Evolutionary conservation across 495 filamentous ascomycete genomes (phyloP), one percentile per base, ranked within the genome.

Genomic region (Aspergillus leporis): DNA sequence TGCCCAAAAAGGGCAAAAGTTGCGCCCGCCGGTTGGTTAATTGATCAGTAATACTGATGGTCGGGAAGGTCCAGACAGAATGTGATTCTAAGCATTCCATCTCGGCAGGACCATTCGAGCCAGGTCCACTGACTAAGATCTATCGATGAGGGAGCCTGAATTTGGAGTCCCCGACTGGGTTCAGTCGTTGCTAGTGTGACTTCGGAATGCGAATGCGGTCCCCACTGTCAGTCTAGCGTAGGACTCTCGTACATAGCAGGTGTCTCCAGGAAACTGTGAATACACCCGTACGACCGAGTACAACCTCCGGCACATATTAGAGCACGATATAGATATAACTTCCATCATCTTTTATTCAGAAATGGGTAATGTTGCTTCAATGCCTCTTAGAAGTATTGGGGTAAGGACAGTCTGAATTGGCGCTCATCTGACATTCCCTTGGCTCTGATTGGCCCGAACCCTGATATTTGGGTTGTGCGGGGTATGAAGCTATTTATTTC

Each of bases 101-200:
- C 18, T 50, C 45, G 32, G 38, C 51, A 28, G 50, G 25, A 36
- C 41, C 25, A 34, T 47, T 51, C 58, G 55, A 52, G 58, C 58
- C 58, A 41, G 51, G 58, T 60, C 58, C 45, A 60, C 46, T 60
- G 58, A 60, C 58, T 60, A 60, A 60, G 51, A 54, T 38, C 23
- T 30, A 19, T 30, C 22, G 31, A 23, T 16, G 19, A 41, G 19
- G 18, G 22, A 19, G 3, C 30, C 3, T 21, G 30, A 52, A 6
- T 16, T 2, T 6, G 10, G 6, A 31, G 30, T 51, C 31, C n/a
- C n/a, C n/a, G n/a, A n/a, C n/a, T n/a, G n/a, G n/a, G n/a, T n/a
- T n/a, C n/a, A 28, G 25, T 28, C 25, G 25, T 28, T 28, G 25
- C 25, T 28, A 28, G 25, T 28, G 48, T 31, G 48, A 51, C 30